phyloP scores from a whole-genome alignment of 1,284 basidiomycete genomes.

The Moniliella sp. region DNA sequence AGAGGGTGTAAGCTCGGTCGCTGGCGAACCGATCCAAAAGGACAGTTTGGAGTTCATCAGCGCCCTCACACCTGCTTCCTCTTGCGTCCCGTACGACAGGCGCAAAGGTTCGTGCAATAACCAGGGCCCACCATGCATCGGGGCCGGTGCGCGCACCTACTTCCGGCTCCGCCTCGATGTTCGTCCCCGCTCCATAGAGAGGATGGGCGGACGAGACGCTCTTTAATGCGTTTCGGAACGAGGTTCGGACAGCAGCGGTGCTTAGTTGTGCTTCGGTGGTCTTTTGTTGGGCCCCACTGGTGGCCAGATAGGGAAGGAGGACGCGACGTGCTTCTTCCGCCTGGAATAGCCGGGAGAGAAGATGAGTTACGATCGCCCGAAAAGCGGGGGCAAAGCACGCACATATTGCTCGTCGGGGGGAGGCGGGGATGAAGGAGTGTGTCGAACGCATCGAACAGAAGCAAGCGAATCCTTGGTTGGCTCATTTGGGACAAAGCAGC shows the following conservation, averaged over 20 bases:
- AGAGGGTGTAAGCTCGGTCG: constrained; percentile 8
- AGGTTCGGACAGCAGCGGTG: constrained; percentile 4
- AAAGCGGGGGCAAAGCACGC: not conserved
- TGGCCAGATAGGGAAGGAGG: not conserved
- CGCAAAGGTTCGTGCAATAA: constrained; percentile 10
- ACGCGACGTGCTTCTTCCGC: not conserved
- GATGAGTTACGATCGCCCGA: not conserved
- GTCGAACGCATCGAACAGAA: constrained; percentile 18
- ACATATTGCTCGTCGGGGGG: constrained; percentile 14
- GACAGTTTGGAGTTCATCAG: not conserved
- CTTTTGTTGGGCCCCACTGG: not conserved
- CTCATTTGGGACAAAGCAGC: too few relatives aligned
- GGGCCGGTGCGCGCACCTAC: too few relatives aligned
- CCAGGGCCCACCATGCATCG: constrained; percentile 12
- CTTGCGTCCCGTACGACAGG: too few relatives aligned
- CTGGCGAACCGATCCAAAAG: constrained; percentile 10
- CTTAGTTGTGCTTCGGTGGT: too few relatives aligned
- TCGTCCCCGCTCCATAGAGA: constrained; percentile 9
- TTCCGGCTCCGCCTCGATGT: too few relatives aligned
- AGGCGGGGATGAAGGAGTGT: constrained; percentile 9
- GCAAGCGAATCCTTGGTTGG: constrained; percentile 6
- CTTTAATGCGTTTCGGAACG: constrained; percentile 12
- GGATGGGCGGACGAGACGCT: constrained; percentile 6
- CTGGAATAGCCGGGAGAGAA: not conserved
- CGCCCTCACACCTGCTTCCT: too few relatives aligned